phyloP scores from a whole-genome alignment of 2,329 filamentous ascomycete species.

The Clonostachys solani region DNA sequence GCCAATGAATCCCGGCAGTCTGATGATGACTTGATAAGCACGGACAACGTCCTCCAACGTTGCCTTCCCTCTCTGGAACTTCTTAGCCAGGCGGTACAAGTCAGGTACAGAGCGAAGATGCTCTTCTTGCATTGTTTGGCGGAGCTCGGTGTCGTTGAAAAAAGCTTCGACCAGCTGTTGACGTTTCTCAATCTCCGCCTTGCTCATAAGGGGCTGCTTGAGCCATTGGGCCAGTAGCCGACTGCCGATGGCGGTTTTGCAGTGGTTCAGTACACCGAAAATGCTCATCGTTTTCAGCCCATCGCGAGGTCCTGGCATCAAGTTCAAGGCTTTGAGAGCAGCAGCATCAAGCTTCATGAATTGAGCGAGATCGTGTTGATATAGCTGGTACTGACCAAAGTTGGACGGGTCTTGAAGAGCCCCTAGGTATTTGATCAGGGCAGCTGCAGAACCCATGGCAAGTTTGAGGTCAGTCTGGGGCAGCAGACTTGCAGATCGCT shows the following conservation, averaged over 20 bases:
- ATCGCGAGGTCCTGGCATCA: conserved; percentile 94
- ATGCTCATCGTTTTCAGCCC: conserved; percentile 97
- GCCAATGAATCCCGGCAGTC: conserved; percentile 82
- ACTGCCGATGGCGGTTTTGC: conserved; percentile 93
- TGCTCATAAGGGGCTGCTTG: conserved; percentile 94
- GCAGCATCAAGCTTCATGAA: conserved; percentile 99
- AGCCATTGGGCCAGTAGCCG: conserved; percentile 91
- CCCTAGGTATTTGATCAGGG: conserved; percentile 90
- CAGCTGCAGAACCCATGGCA: conserved; percentile 91
- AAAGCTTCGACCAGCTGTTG: conserved; percentile 96
- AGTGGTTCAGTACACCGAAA: conserved; percentile 91
- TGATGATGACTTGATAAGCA: conserved; percentile 90
- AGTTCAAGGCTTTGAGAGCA: conserved; percentile 86
- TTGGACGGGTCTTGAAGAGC: conserved; percentile 89
- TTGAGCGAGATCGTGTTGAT: conserved; percentile 93
- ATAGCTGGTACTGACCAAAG: conserved; percentile 95
- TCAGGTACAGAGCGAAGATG: conserved; percentile 92
- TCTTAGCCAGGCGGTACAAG: conserved; percentile 87
- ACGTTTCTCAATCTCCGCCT: conserved; percentile 80
- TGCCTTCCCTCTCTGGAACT: conserved; percentile 87
- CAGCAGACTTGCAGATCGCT: conserved; percentile 69
- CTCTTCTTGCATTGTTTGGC: conserved; percentile 95
- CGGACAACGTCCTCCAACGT: conserved; percentile 94
- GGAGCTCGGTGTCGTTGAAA: conserved; percentile 83
- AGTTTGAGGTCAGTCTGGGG: conserved; percentile 91